phyloP scores from a whole-genome alignment of 306 rosid genomes.

The Delonix regia region DNA sequence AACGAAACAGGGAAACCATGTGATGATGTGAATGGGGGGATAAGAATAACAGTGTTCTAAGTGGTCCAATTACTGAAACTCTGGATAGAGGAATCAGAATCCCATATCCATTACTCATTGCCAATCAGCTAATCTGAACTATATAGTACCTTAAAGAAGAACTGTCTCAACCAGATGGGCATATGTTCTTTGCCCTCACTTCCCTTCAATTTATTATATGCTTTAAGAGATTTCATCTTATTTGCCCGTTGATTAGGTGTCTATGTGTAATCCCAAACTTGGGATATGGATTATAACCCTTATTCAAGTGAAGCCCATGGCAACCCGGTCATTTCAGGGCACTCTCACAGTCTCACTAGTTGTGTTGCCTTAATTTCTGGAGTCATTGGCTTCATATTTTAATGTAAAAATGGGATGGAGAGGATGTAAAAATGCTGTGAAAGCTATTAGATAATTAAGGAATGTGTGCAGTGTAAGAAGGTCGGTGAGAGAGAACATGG shows the following conservation, averaged over 20 bases:
- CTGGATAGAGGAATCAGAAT: constrained; percentile 42
- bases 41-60: constrained; percentile 22
- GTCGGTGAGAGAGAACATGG: constrained; percentile 56
- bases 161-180: constrained; percentile 26
- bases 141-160: not conserved
- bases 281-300: not conserved
- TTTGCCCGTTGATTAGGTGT: not conserved
- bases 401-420: not conserved
- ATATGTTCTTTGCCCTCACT: not conserved
- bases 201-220: not conserved
- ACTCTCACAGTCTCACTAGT: too few relatives aligned
- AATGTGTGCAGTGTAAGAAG: constrained; percentile 49
- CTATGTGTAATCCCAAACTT: not conserved
- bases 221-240: not conserved
- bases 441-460: constrained; percentile 28
- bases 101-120: constrained; percentile 25
- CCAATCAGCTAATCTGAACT: constrained; percentile 37
- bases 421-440: not conserved
- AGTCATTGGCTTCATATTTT: not conserved
- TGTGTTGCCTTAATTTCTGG: not conserved
- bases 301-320: not conserved
- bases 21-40: constrained; percentile 29
- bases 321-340: not conserved
- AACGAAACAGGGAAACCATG: not conserved
- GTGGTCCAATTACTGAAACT: constrained; percentile 30